Base-by-base conservation (phyloP, 2,329 filamentous ascomycete species). In the Ascosphaera aggregata region DNA sequence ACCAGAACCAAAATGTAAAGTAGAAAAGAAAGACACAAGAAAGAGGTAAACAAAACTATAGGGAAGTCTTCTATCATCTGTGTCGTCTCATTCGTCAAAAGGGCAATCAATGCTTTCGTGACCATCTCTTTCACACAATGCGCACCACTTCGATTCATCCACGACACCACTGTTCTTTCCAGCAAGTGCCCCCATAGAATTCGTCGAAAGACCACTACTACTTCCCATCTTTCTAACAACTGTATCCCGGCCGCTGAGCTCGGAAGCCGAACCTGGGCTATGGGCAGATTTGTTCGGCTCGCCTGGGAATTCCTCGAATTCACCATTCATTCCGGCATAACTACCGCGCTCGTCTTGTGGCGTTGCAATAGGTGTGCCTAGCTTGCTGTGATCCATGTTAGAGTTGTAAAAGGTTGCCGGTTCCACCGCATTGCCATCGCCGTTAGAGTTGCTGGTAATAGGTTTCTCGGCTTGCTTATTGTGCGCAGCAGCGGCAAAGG, bases 21-120 rank as follows among this genome's bases (percentile, higher is more conserved):
- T n/a, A 32, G 13, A 5, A n/a, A 32, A n/a, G 13, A 5, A 32
- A 32, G 5, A 32, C 5, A 32, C 13, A 32, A 32, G 15, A n/a
- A n/a, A 32, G 11, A 7, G 15, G 3, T 13, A 32, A 32, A 32
- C 5, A n/a, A n/a, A n/a, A 32, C 4, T 4, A n/a, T n/a, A 32
- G 4, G 13, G 5, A 13, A 7, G 13, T 13, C 15, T 5, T 5
- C 30, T 13, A 11, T 32, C 15, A 4, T 32, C 30, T 32, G 30
- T 32, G 4, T 32, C 30, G 15, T 32, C 11, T 54, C 47, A 60
- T 56, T 91, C 82, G 59, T 93, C 85, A 57, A 92, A 79, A 9
- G 85, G 84, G 58, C 85, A 93, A 56, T 91, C 82, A 43, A 92
- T 85, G 51, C 86, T 94, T 57, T 94, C 80, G 54, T 98, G 89